phyloP scores from a whole-genome alignment of 2,329 filamentous ascomycete species.

The Trichophaea hybrida region DNA sequence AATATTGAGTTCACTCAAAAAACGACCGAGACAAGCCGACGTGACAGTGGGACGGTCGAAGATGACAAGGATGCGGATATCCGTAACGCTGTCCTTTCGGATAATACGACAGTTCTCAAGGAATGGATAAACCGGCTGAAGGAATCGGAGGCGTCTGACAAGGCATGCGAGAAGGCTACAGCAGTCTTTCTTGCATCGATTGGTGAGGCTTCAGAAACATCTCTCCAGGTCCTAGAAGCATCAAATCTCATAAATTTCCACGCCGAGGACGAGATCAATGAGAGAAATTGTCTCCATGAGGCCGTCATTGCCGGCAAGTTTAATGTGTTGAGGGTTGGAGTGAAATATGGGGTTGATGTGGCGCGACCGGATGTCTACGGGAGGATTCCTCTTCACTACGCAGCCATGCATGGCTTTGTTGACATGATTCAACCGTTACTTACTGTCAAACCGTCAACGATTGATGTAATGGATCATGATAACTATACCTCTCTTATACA shows the following conservation, averaged over 20 bases:
- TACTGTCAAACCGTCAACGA: conserved; percentile 53
- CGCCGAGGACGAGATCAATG: conserved; percentile 93
- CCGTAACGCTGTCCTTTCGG: conserved; percentile 69
- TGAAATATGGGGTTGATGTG: conserved; percentile 62
- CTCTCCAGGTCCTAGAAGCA: conserved; percentile 60
- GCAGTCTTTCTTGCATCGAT: conserved; percentile 82
- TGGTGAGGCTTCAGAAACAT: conserved; percentile 64
- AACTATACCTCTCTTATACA: conserved; percentile 95
- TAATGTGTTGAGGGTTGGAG: conserved; percentile 60
- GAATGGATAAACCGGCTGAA: conserved; percentile 66
- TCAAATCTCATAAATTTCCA: conserved; percentile 78
- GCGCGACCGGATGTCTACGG: conserved; percentile 84
- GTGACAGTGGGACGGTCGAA: conserved; percentile 44
- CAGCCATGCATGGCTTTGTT: conserved; percentile 81
- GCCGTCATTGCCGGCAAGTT: conserved; percentile 84
- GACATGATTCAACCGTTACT: conserved; percentile 68
- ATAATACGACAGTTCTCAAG: conserved; percentile 60
- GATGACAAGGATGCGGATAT: conserved; percentile 78
- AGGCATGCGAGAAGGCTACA: conserved; percentile 63
- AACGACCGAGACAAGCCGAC: conserved; percentile 14
- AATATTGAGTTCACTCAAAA: conserved; percentile 62
- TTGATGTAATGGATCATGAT: conserved; percentile 84
- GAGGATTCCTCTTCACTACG: conserved; percentile 83
- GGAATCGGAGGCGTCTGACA: conserved; percentile 36
- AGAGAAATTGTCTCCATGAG: conserved; percentile 90